These are phyloP conservation scores for Davidsoniella virescens DNA, from an alignment of 2,329 filamentous ascomycete genomes.

Conservation along the genomic window DNA sequence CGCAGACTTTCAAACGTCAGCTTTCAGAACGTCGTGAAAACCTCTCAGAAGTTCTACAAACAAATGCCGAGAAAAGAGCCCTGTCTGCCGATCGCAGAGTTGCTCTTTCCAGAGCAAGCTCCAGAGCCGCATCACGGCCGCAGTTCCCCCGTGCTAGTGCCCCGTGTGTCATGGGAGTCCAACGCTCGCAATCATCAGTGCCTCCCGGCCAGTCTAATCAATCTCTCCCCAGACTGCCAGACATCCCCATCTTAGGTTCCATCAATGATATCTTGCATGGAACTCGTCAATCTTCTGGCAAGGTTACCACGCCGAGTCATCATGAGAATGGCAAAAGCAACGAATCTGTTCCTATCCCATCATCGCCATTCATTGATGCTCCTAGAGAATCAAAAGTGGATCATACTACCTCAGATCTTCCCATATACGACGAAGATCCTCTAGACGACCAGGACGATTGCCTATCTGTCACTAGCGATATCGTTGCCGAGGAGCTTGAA, in stretches of 20 bases:
- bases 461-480: slow-evolving; percentile 19
- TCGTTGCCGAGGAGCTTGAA: slow-evolving; percentile 69
- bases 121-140: slow-evolving; percentile 14
- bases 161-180: slow-evolving; percentile 20
- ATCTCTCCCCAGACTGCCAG: too few species aligned
- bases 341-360: background rate
- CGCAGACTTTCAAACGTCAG: slow-evolving; percentile 67
- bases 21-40: slow-evolving; percentile 64
- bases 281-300: background rate
- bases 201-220: too few species aligned
- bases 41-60: slow-evolving; percentile 48
- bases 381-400: background rate
- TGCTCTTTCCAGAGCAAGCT: slow-evolving; percentile 21
- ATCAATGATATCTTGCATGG: background rate
- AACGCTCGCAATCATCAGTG: background rate
- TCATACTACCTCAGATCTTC: too few species aligned
- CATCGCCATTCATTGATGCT: slow-evolving; percentile 3
- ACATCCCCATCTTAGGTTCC: background rate
- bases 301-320: background rate
- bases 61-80: slow-evolving; percentile 52
- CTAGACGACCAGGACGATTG: slow-evolving; percentile 4
- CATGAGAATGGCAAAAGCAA: slow-evolving; percentile 1
- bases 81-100: slow-evolving; percentile 44
- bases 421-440: background rate
- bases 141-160: slow-evolving; percentile 29